Evolutionary conservation across 2,329 filamentous ascomycete genomes (phyloP).

Genomic region (Colletotrichum orchidophilum): DNA sequence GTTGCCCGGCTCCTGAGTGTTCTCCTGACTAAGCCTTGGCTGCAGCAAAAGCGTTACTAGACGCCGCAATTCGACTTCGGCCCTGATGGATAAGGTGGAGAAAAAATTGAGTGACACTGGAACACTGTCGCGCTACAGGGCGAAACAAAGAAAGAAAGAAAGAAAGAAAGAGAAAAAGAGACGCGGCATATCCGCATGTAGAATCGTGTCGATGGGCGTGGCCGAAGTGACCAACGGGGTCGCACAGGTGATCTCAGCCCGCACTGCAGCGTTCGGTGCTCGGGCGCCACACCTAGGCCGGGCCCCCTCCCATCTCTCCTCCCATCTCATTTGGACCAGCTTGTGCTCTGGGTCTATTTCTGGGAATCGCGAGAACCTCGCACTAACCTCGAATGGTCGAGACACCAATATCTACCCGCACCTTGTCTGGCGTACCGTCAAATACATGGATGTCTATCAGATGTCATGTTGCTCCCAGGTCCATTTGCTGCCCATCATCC

Average conservation of each 20-base stretch:
- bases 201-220: background rate
- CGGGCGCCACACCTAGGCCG: slow-evolving; percentile 16
- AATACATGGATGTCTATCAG: background rate
- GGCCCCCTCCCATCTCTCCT: slow-evolving; percentile 18
- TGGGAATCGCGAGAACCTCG: background rate
- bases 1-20: too few species aligned
- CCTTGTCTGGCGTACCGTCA: background rate
- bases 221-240: slow-evolving; percentile 13
- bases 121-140: too few species aligned
- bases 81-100: too few species aligned
- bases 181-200: background rate
- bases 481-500: background rate
- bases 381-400: background rate
- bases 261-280: slow-evolving; percentile 23
- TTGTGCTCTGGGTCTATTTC: background rate
- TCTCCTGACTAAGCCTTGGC: background rate
- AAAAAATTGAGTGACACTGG: too few species aligned
- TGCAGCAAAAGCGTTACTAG: background rate
- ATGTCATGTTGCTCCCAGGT: background rate
- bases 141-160: background rate
- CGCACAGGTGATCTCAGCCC: slow-evolving; percentile 15
- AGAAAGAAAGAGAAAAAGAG: background rate
- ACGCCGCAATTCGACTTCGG: background rate
- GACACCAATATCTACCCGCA: background rate
- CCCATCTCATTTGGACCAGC: slow-evolving; percentile 14